These are phyloP conservation scores for Pezicula radicicola DNA, from an alignment of 2,329 filamentous ascomycete species.

Conservation along the genomic window DNA sequence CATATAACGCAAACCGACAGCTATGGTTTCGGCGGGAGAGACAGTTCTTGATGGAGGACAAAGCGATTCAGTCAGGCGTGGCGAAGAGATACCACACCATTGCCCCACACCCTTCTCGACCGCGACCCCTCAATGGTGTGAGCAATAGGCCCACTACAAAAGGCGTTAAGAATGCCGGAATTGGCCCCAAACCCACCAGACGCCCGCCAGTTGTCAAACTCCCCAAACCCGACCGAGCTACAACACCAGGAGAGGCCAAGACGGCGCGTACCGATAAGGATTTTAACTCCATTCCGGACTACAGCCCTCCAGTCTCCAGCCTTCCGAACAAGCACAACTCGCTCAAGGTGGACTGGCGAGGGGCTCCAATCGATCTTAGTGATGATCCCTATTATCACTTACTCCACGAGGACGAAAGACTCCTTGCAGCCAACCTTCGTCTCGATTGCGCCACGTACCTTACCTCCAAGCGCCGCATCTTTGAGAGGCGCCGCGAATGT, in stretches of 20 bases:
- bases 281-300: conserved; percentile 69
- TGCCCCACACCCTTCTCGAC: conserved; percentile 14
- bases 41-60: conserved; percentile 23
- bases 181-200: conserved; percentile 7
- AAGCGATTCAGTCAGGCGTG: conserved; percentile 13
- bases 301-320: conserved; percentile 65
- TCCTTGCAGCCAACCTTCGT: conserved; percentile 73
- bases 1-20: conserved; percentile 21
- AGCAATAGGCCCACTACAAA: neutral
- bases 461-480: conserved; percentile 90
- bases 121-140: neutral
- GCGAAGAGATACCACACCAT: conserved; percentile 19
- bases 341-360: conserved; percentile 87
- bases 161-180: neutral
- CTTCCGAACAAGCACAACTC: conserved; percentile 65
- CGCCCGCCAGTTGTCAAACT: conserved; percentile 8
- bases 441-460: conserved; percentile 87
- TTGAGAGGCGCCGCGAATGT: conserved; percentile 69
- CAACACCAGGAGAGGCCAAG: conserved; percentile 35
- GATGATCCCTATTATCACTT: conserved; percentile 66
- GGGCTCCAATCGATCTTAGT: conserved; percentile 71
- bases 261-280: conserved; percentile 79
- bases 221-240: conserved; percentile 8
- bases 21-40: conserved; percentile 24
- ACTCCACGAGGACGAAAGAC: conserved; percentile 75